Percentiles rank a stretch among this genome's conserved stretches.
These are phyloP conservation scores for Omphalea diandra DNA, from an alignment of 441 rosid genomes.

Conservation along the genomic window DNA sequence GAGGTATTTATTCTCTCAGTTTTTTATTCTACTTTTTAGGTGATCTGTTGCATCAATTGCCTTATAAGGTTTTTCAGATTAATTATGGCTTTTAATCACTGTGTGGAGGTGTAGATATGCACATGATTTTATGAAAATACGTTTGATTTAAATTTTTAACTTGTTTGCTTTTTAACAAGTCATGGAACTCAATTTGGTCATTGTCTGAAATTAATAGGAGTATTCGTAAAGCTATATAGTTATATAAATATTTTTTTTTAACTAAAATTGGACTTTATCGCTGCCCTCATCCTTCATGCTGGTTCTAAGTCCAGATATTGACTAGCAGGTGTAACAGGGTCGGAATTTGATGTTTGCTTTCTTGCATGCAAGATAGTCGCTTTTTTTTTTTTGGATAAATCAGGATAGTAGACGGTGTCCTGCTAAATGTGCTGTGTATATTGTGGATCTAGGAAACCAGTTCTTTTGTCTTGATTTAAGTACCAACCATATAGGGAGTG, in stretches of 20 bases:
- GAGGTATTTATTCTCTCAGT: background rate
- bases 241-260: too few species aligned
- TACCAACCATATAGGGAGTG: background rate
- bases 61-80: background rate
- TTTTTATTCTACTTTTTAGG: background rate
- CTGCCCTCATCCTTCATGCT: background rate
- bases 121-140: background rate
- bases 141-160: background rate
- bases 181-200: background rate
- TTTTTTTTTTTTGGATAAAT: too few species aligned
- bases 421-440: background rate
- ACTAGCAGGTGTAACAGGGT: background rate
- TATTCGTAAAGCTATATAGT: too few species aligned
- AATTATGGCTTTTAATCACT: background rate
- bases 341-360: background rate
- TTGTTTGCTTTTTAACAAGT: background rate
- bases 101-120: background rate
- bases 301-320: background rate
- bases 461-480: background rate
- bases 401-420: background rate
- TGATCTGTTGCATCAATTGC: background rate
- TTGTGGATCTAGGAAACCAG: background rate
- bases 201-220: conserved; percentile 4
- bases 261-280: too few species aligned
- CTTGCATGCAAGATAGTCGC: background rate